These are phyloP conservation scores for Tarenaya hassleriana DNA, from an alignment of 345 rosid species.

Conservation along the genomic window DNA sequence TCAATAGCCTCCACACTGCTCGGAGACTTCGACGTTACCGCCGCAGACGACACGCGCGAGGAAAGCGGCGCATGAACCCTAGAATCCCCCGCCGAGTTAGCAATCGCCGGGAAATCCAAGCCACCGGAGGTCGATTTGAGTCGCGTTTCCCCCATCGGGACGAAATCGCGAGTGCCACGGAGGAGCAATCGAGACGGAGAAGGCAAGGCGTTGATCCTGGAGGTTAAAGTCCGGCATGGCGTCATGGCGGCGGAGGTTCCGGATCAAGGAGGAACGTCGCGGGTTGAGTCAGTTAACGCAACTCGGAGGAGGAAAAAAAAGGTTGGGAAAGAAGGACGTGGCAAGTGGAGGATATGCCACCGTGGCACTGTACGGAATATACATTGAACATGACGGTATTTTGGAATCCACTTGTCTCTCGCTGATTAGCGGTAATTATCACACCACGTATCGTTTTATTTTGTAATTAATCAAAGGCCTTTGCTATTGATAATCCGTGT, in stretches of 20 bases:
- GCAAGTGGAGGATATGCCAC: constrained; percentile 5
- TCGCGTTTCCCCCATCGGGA: constrained; percentile 6
- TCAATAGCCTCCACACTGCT: constrained; percentile 37
- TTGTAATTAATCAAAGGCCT: too few species aligned
- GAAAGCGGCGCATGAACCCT: constrained; percentile 13
- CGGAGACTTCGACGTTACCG: constrained; percentile 25
- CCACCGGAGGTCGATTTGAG: constrained; percentile 18
- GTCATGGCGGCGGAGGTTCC: constrained; percentile 7
- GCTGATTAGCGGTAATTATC: too few species aligned
- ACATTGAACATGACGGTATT: not conserved
- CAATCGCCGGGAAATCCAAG: constrained; percentile 20
- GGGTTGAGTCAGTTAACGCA: constrained; percentile 5
- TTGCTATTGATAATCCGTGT: too few species aligned
- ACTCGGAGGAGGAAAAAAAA: not conserved
- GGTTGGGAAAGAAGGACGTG: constrained; percentile 22
- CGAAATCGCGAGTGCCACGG: constrained; percentile 8
- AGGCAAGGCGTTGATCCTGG: constrained; percentile 19
- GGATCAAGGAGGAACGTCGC: not conserved
- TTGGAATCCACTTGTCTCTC: constrained; percentile 21
- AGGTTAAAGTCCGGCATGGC: constrained; percentile 22
- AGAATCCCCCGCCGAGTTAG: not conserved
- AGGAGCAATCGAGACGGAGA: constrained; percentile 15
- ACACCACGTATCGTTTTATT: too few species aligned
- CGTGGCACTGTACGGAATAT: not conserved
- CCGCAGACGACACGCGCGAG: constrained; percentile 25